phyloP scores from a whole-genome alignment of 2,329 filamentous ascomycete species.

The Taxawa tesnikishii region DNA sequence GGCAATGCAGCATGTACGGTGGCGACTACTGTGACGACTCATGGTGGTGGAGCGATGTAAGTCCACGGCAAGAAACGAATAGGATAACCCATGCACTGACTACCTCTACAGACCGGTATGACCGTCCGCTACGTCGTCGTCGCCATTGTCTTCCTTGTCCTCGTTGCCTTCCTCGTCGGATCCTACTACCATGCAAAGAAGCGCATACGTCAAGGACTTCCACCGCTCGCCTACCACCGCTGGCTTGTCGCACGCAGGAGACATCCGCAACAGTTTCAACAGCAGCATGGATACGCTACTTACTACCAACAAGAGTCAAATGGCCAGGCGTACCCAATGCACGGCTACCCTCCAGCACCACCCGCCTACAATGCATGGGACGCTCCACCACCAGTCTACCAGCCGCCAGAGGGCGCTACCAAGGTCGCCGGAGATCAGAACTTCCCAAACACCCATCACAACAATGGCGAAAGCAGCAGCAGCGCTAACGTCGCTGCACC shows the following conservation, averaged over 20 bases:
- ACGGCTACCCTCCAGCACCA: slow-evolving; percentile 16
- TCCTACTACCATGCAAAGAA: slow-evolving; percentile 59
- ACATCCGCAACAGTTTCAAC: no score
- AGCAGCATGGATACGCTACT: no score
- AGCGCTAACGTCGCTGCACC: no score
- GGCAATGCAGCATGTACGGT: slow-evolving; percentile 1
- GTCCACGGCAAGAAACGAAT: no score
- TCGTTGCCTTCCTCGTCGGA: slow-evolving; percentile 51
- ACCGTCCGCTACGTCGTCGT: slow-evolving; percentile 59
- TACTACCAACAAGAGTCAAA: no score
- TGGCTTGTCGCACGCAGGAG: slow-evolving; percentile 19
- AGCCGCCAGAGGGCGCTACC: slow-evolving; percentile 20
- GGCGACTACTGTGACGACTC: slow-evolving; percentile 4
- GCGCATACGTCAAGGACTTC: slow-evolving; percentile 52
- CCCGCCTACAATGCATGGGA: slow-evolving; percentile 20
- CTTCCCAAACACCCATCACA: slow-evolving; percentile 5
- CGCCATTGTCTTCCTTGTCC: slow-evolving; percentile 43
- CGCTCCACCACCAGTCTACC: slow-evolving; percentile 21
- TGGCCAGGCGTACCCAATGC: slow-evolving; percentile 15
- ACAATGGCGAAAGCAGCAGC: slow-evolving; percentile 4
- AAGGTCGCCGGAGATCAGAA: slow-evolving; percentile 22
- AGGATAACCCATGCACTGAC: not conserved
- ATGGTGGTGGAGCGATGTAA: slow-evolving; percentile 6
- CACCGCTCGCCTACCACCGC: slow-evolving; percentile 57
- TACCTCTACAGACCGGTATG: slow-evolving; percentile 4